phyloP scores from a whole-genome alignment of 1,284 basidiomycete genomes.

The Cryptococcus maquisensis region DNA sequence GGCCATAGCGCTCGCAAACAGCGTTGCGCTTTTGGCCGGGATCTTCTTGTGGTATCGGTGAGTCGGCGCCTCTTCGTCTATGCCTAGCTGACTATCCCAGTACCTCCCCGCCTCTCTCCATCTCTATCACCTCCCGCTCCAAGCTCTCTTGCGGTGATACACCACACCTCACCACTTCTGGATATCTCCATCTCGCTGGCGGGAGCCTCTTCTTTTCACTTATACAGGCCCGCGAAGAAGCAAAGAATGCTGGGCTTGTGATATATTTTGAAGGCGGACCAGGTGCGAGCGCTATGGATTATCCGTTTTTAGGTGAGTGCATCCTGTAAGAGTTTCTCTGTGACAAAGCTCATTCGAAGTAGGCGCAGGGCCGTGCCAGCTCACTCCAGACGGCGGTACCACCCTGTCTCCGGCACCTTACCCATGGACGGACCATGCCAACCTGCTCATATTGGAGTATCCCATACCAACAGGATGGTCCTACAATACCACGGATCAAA shows the following conservation, averaged over 20 bases:
- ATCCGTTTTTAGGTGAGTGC: slow-evolving; percentile 16
- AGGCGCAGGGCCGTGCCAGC: slow-evolving; percentile 17
- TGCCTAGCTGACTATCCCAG: no score
- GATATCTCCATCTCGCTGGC: slow-evolving; percentile 10
- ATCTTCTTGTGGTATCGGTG: no score
- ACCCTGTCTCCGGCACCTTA: slow-evolving; percentile 7
- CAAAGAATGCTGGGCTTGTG: slow-evolving; percentile 10
- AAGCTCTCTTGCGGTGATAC: slow-evolving; percentile 8
- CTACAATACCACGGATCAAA: slow-evolving; percentile 4
- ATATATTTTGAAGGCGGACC: slow-evolving; percentile 18
- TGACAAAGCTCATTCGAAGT: no score
- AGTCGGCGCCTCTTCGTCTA: no score
- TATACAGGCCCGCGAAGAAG: slow-evolving; percentile 5
- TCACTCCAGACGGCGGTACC: slow-evolving; percentile 3
- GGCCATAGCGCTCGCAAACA: no score
- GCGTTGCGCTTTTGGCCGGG: no score
- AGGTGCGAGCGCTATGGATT: slow-evolving; percentile 12
- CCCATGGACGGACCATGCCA: slow-evolving; percentile 16
- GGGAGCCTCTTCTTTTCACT: slow-evolving; percentile 15
- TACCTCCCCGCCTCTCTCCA: neutral
- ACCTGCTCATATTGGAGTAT: slow-evolving; percentile 12
- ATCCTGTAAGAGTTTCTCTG: neutral
- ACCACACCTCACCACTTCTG: slow-evolving; percentile 6
- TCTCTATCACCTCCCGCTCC: neutral
- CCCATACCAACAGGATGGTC: slow-evolving; percentile 16